phyloP scores from a whole-genome alignment of 2,329 filamentous ascomycete genomes.

The Colletotrichum chlorophyti region DNA sequence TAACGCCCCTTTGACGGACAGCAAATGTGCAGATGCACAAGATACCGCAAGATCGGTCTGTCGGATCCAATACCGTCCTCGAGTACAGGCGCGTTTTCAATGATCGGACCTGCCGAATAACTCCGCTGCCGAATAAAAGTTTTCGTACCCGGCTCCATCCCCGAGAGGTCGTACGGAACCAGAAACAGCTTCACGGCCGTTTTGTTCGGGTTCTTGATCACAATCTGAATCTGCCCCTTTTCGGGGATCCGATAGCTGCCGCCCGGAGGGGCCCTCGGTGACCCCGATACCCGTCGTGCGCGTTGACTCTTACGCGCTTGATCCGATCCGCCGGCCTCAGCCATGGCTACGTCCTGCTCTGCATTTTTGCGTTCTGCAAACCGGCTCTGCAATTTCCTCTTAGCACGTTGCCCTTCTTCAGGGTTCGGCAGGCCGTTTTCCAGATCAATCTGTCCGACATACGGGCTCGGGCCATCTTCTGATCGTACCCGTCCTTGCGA shows the following conservation, averaged over 20 bases:
- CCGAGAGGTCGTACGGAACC: constrained; percentile 88
- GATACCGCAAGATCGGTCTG: constrained; percentile 81
- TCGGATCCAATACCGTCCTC: constrained; percentile 42
- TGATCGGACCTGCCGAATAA: constrained; percentile 86
- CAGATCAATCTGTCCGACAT: constrained; percentile 91
- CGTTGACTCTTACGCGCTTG: constrained; percentile 40
- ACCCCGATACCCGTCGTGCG: constrained; percentile 46
- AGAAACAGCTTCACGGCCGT: constrained; percentile 96
- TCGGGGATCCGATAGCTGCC: constrained; percentile 94
- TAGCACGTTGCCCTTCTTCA: constrained; percentile 54
- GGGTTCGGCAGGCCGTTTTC: constrained; percentile 75
- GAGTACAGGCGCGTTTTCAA: constrained; percentile 64
- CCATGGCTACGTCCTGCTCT: constrained; percentile 37
- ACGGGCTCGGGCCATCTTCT: constrained; percentile 91
- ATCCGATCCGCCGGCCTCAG: constrained; percentile 35
- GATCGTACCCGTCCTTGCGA: constrained; percentile 66
- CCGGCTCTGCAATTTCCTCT: constrained; percentile 55
- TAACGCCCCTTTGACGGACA: constrained; percentile 82
- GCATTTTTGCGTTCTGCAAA: constrained; percentile 43
- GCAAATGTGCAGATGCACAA: constrained; percentile 93
- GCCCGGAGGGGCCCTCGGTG: constrained; percentile 70
- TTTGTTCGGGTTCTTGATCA: constrained; percentile 98
- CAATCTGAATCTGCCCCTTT: constrained; percentile 92
- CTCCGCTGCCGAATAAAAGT: constrained; percentile 95
- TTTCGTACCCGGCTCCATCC: constrained; percentile 93